Evolutionary conservation across 179 eudicot species (phyloP).

Genomic region (Spergularia azorica): DNA sequence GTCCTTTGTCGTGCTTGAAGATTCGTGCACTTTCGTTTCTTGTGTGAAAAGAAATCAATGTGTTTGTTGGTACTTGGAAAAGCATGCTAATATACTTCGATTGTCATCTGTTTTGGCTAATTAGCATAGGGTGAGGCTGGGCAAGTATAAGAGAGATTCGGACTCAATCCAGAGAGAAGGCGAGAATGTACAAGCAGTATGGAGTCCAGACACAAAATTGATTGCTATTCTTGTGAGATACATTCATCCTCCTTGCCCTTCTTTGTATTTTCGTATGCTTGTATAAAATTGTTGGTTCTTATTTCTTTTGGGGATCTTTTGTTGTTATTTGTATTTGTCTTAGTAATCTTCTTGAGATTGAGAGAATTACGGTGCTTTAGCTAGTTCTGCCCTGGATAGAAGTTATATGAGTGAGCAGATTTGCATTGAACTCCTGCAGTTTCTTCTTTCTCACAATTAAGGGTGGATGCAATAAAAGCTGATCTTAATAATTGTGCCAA

Average conservation of each 20-base stretch:
- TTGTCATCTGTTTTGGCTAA: slow-evolving; percentile 22
- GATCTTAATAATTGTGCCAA: neutral
- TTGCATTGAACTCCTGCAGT: neutral
- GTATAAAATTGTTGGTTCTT: neutral
- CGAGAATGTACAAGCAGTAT: slow-evolving; percentile 82
- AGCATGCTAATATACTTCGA: neutral
- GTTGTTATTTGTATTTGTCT: neutral
- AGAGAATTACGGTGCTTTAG: neutral
- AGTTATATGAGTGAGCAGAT: neutral
- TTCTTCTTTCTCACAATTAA: neutral
- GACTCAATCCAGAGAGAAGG: slow-evolving; percentile 79
- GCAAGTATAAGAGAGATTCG: slow-evolving; percentile 73
- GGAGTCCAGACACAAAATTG: slow-evolving; percentile 90
- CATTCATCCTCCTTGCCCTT: slow-evolving; percentile 22
- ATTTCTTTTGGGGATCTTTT: too few relatives aligned
- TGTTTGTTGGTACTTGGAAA: neutral
- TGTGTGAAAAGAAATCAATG: neutral
- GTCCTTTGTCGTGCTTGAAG: neutral
- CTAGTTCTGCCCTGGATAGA: neutral
- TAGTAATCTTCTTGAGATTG: neutral
- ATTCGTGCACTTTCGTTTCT: neutral
- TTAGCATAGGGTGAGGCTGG: slow-evolving; percentile 91
- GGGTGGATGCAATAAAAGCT: neutral
- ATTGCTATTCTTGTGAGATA: slow-evolving; percentile 84
- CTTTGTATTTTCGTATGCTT: neutral